These are phyloP conservation scores for Xylariaceae sp. DNA, from an alignment of 2,329 filamentous ascomycete species.

Conservation along the genomic window DNA sequence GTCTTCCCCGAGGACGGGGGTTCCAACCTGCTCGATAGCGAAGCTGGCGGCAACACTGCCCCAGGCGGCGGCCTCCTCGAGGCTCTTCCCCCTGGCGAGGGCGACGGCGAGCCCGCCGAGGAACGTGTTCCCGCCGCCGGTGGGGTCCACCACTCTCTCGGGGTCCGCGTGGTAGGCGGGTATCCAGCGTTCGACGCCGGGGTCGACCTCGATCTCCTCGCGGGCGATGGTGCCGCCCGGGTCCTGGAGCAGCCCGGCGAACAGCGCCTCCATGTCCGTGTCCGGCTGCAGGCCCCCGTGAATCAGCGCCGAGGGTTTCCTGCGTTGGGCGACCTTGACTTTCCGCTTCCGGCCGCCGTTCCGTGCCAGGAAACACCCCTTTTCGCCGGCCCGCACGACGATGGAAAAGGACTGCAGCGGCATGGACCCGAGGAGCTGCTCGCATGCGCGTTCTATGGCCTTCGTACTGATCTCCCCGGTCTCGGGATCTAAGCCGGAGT, in stretches of 20 bases:
- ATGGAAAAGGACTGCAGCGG: constrained; percentile 67
- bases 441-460: constrained; percentile 61
- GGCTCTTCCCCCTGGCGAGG: constrained; percentile 59
- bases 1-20: constrained; percentile 59
- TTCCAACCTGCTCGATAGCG: constrained; percentile 90
- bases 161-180: constrained; percentile 68
- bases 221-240: constrained; percentile 55
- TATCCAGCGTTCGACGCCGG: constrained; percentile 72
- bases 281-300: constrained; percentile 59
- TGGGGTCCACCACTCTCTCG: constrained; percentile 79
- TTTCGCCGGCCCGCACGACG: constrained; percentile 71
- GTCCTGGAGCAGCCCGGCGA: constrained; percentile 60
- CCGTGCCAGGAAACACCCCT: constrained; percentile 68
- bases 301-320: constrained; percentile 47
- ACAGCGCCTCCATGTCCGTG: constrained; percentile 65
- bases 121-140: constrained; percentile 92
- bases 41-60: constrained; percentile 86
- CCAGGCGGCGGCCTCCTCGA: constrained; percentile 75
- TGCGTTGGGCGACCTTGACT: too few species aligned
- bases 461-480: constrained; percentile 56
- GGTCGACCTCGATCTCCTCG: constrained; percentile 64
- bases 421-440: constrained; percentile 66
- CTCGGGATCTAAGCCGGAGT: constrained; percentile 54
- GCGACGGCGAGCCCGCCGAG: constrained; percentile 64
- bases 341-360: constrained; percentile 59